Percentiles rank a stretch among this genome's conserved stretches.
Conservation (phyloP, 306 rosid genomes). For the Medicago ruthenica region DNA sequence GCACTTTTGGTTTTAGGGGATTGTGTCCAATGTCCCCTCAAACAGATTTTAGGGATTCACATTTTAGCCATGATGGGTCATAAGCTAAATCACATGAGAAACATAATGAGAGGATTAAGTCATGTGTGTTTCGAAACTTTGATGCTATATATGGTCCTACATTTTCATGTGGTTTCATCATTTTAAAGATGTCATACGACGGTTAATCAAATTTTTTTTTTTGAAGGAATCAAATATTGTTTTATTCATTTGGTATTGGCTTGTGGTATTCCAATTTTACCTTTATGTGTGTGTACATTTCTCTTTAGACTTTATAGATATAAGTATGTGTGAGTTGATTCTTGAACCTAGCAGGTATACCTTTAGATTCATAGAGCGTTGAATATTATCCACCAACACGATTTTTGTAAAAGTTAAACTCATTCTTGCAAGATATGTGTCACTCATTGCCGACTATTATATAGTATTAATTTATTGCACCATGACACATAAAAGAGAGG, state of each 20-base stretch:
- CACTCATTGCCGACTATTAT: no score
- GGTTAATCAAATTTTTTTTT: no score
- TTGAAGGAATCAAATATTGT: not conserved
- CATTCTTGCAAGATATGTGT: no score
- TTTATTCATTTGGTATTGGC: not conserved
- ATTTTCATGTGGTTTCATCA: constrained; percentile 26
- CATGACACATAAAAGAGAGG: no score
- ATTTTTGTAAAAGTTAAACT: no score
- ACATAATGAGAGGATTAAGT: constrained; percentile 41
- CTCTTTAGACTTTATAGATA: no score
- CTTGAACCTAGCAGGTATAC: no score
- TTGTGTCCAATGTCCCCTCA: constrained; percentile 14
- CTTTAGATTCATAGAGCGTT: no score
- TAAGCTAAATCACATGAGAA: constrained; percentile 45
- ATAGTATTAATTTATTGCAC: no score
- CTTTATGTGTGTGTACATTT: no score
- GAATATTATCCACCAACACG: no score
- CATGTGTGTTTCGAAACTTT: constrained; percentile 32
- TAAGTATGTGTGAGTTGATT: no score
- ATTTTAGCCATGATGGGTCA: constrained; percentile 48
- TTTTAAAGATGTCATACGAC: not conserved
- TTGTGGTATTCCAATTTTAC: not conserved
- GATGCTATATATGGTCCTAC: constrained; percentile 27
- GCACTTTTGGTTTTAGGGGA: constrained; percentile 28
- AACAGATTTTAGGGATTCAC: constrained; percentile 42